Evolutionary conservation across 2,329 filamentous ascomycete species (phyloP).

Genomic region (Fusarium miscanthi): DNA sequence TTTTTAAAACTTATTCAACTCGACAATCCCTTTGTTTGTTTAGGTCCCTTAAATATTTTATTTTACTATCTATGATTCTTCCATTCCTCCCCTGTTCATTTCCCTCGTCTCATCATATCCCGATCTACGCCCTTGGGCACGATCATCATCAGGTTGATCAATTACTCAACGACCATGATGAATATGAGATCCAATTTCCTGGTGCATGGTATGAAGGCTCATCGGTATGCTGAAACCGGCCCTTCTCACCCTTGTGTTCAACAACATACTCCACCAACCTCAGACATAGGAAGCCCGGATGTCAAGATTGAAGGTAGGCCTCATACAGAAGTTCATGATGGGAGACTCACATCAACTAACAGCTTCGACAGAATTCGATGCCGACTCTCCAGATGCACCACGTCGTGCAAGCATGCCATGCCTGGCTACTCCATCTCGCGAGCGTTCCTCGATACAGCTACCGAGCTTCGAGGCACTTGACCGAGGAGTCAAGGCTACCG

Average conservation of each 20-base stretch:
- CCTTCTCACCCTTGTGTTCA: not conserved
- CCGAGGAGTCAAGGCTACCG: not conserved
- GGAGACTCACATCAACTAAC: not conserved
- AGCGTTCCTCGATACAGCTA: not conserved
- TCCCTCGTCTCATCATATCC: not conserved
- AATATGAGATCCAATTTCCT: not conserved
- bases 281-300: not conserved
- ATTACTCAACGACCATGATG: not conserved
- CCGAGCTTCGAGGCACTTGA: constrained; percentile 1
- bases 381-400: not conserved
- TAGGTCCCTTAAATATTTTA: accelerated
- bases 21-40: not conserved
- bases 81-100: not conserved
- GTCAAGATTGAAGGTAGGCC: not conserved
- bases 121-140: not conserved
- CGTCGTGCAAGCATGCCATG: not conserved
- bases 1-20: not conserved
- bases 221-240: not conserved
- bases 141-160: not conserved
- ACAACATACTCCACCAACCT: not conserved
- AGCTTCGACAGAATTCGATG: not conserved
- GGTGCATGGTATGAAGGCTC: not conserved
- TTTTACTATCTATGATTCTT: not conserved
- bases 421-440: not conserved
- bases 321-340: not conserved